A percentile compares a stretch with the other conserved stretches of the same genome.
These are phyloP conservation scores for Calonectria hawksworthii DNA, from an alignment of 2,329 filamentous ascomycete genomes.

Conservation along the genomic window DNA sequence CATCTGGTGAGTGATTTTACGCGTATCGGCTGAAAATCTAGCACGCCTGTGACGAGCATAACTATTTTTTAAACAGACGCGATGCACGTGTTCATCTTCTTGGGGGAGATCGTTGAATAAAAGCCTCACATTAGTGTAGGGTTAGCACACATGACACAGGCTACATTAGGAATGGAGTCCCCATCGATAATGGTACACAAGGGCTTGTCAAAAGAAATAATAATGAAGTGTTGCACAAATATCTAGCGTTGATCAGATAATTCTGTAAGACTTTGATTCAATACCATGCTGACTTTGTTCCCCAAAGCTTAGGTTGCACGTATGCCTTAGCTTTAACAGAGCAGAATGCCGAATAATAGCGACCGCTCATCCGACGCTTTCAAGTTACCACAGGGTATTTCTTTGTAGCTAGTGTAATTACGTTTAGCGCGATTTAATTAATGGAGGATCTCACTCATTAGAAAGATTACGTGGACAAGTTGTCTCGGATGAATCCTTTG, in stretches of 20 bases:
- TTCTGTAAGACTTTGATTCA: neutral
- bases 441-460: neutral
- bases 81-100: neutral
- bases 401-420: neutral
- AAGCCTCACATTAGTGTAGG: too few relatives aligned
- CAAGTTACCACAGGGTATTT: neutral
- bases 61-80: neutral
- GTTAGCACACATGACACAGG: neutral
- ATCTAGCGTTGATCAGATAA: neutral
- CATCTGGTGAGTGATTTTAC: neutral
- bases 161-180: neutral
- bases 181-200: neutral
- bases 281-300: too few relatives aligned
- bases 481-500: neutral
- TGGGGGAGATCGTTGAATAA: neutral
- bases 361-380: neutral
- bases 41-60: too few relatives aligned
- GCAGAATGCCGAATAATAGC: too few relatives aligned
- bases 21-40: neutral
- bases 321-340: too few relatives aligned
- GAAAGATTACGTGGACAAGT: neutral
- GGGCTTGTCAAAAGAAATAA: neutral
- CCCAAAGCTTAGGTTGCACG: too few relatives aligned
- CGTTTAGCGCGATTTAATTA: neutral
- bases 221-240: neutral